These are phyloP conservation scores for Delonix regia DNA, from an alignment of 306 rosid species.

Conservation along the genomic window DNA sequence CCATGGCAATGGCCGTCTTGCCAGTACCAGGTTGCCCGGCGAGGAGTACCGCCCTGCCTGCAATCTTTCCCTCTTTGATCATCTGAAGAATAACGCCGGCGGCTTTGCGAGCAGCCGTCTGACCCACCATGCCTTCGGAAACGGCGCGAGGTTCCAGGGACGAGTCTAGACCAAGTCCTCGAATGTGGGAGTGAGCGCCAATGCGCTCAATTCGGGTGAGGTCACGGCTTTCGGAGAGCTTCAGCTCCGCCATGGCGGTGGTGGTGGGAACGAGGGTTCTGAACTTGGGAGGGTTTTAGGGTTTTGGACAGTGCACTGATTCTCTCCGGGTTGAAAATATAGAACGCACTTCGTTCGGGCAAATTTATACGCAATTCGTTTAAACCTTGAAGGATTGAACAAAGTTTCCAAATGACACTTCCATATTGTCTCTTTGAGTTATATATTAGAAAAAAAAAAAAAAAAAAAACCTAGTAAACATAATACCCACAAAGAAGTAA, in stretches of 20 bases:
- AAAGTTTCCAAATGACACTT: too few relatives aligned
- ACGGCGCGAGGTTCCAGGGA: conserved; percentile 79
- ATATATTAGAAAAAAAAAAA: too few relatives aligned
- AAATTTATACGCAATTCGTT: too few relatives aligned
- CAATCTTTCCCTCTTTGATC: conserved; percentile 90
- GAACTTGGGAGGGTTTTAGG: conserved; percentile 16
- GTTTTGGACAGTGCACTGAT: neutral
- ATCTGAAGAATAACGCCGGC: conserved; percentile 95
- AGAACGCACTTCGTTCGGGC: too few relatives aligned
- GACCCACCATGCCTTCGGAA: conserved; percentile 99
- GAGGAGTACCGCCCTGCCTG: conserved; percentile 85
- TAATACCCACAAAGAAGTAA: too few relatives aligned
- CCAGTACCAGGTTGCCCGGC: conserved; percentile 99
- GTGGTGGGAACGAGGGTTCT: conserved; percentile 2
- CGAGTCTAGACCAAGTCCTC: conserved; percentile 95
- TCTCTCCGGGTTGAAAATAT: too few relatives aligned
- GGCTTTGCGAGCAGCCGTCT: conserved; percentile 80
- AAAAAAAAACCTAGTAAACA: too few relatives aligned
- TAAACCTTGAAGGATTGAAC: too few relatives aligned
- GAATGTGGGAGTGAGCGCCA: conserved; percentile 98
- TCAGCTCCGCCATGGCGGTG: conserved; percentile 61
- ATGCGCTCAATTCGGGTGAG: conserved; percentile 96
- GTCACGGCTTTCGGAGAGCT: conserved; percentile 87
- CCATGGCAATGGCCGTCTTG: conserved; percentile 99
- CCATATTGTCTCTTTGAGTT: too few relatives aligned